Base-by-base conservation (phyloP, 1,284 basidiomycete species). In the Leccinum fuscescens region DNA sequence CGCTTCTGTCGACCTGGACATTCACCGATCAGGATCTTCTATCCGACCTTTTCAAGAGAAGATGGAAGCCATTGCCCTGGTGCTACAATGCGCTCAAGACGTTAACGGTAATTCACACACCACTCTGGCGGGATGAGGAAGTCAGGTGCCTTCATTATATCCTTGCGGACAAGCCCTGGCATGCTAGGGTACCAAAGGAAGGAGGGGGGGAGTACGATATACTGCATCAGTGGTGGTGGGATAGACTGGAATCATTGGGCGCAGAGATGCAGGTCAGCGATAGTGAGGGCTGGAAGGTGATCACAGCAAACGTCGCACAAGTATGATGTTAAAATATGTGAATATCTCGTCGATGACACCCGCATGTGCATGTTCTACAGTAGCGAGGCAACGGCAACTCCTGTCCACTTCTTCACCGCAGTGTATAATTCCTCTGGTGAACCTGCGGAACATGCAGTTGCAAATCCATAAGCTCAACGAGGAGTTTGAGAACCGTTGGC, bases 1-100 rank as follows among this genome's bases (percentile, higher is more conserved):
- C 89, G 4, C 80, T 85, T 6, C 80, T 97, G 14, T 67, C 84
- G 4, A 81, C 80, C 1, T 96, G 89, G 77, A 80, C 80, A 44
- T 98, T 98, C 74, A 89, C 94, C 1, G 96, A 98, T 73, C 96
- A 98, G 75, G 96, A 98, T 69, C 82, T 97, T 24, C 84, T 98
- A 33, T 84, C 94, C 1, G 85, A 84, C 35, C 86, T 88, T 69
- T 98, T 96, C 79, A 75, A 79, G 56, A 90, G 88, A 14, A 89
- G 76, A 67, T 92, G 87, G 88, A 83, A 78, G 59, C 86, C 89
- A 9, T 74, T 95, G 33, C 84, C 87, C 0, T 95, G 90, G 85
- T 84, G 85, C 62, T 95, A 94, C 76, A 96, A 96, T 66, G 93
- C 92, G 0, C 80, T 96, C 64, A 93, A 93, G 76, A 91, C 92